Evolutionary conservation across 371 early-diverging fungal species (phyloP), one percentile per base, ranked within the genome.

Genomic region (Conidiobolus incongruus): DNA sequence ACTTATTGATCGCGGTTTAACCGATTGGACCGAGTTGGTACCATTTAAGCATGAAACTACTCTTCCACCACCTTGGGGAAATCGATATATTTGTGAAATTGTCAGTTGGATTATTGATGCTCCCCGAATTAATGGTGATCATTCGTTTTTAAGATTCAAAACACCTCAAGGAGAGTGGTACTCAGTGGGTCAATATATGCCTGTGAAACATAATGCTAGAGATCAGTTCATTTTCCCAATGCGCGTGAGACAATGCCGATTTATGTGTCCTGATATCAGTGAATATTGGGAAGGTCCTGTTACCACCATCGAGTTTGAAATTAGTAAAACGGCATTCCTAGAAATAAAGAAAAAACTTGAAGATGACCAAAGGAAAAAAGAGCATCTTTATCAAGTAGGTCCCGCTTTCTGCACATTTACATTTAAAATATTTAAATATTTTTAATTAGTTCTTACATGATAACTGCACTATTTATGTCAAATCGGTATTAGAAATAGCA

Each of bases 11-110:
- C 20, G 28, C 13, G 44, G 44, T 15, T 16, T 49, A 15, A 44
- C 44, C 36, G 49, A 49, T 23, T 49, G 49, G 49, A 28, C n/a
- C 8, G 36, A 22, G 16, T 38, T 49, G 15, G 33, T 35, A 34
- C 49, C 49, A 8, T 49, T 49, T 28, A 31, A 38, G n/a, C 37
- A 37, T 21, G 40, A 35, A 24, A 11, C 22, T 12, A 7, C n/a
- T 26, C 15, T 23, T 13, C 44, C 42, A 28, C 44, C 49, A 12
- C 34, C 44, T 17, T 49, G 49, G 49, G 49, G 49, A 11, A 29
- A 49, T 28, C 49, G 49, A 7, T 49, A 49, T 29, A 21, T 49
- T 13, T 44, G 48, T n/a, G 49, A 49, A 32, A 30, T 49, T 12
- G 44, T 44, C 33, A 37, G 38, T 15, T 49, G 49, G 49, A 44